A percentile compares a stretch with the other conserved stretches of the same genome.
These are phyloP conservation scores for Pseudomonodictys pantanalensis DNA, from an alignment of 495 filamentous ascomycete genomes.

Conservation along the genomic window DNA sequence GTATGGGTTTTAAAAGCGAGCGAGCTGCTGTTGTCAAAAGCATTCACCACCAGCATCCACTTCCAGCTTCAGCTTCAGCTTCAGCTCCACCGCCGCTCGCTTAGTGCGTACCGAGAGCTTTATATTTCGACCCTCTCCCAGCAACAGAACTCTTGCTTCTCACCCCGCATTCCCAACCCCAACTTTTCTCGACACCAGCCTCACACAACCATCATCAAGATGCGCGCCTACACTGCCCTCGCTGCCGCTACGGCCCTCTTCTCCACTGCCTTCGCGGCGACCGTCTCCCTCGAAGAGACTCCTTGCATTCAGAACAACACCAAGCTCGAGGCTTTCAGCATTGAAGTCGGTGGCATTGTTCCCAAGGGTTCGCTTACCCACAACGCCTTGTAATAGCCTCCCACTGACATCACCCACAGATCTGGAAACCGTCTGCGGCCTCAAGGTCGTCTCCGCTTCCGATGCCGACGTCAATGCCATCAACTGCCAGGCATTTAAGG, in stretches of 20 bases:
- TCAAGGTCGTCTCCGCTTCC: slow-evolving; percentile 19
- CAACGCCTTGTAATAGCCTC: neutral
- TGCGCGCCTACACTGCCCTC: slow-evolving; percentile 16
- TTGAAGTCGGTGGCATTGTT: slow-evolving; percentile 15
- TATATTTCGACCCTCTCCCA: too few relatives aligned
- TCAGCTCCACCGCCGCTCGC: too few relatives aligned
- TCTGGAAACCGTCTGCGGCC: slow-evolving; percentile 25
- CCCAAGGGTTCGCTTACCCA: slow-evolving; percentile 4
- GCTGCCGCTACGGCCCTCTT: slow-evolving; percentile 5
- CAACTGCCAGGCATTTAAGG: slow-evolving; percentile 24
- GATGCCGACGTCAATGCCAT: slow-evolving; percentile 7
- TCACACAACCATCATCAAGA: slow-evolving; percentile 6
- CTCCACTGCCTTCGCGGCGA: neutral
- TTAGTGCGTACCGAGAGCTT: too few relatives aligned
- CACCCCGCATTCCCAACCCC: too few relatives aligned
- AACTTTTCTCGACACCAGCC: too few relatives aligned
- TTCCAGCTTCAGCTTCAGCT: too few relatives aligned
- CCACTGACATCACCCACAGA: slow-evolving; percentile 15
- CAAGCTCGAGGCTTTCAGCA: slow-evolving; percentile 7
- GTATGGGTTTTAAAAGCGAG: too few relatives aligned
- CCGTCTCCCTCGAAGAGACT: slow-evolving; percentile 22
- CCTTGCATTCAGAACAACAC: slow-evolving; percentile 5
- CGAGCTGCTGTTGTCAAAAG: too few relatives aligned
- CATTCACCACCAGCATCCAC: too few relatives aligned
- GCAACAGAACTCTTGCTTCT: too few relatives aligned